These are phyloP conservation scores for Aegilops bicornis DNA, from an alignment of 176 grass and related monocot genomes.

Conservation along the genomic window DNA sequence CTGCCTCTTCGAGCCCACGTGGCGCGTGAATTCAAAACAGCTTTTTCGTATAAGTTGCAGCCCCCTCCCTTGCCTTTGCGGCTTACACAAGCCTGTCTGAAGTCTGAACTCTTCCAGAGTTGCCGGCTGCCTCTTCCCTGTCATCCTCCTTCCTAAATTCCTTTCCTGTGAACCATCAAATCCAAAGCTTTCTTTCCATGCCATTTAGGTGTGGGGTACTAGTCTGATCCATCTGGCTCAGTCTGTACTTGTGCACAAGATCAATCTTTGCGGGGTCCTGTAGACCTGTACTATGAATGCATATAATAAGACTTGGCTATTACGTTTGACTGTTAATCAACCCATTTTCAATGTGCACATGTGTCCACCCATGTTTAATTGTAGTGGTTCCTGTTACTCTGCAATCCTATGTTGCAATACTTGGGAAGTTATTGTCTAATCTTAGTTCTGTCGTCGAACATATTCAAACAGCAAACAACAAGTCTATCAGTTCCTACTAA, in stretches of 20 bases:
- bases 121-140: not conserved
- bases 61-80: not conserved
- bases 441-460: not conserved
- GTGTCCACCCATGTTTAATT: slow-evolving; percentile 3
- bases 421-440: not conserved
- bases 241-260: not conserved
- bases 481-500: not conserved
- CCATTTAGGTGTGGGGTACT: not conserved
- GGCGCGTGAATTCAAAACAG: not conserved
- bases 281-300: not conserved
- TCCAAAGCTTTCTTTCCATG: not conserved
- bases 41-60: not conserved
- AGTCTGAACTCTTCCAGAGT: not conserved
- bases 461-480: not conserved
- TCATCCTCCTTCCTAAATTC: not conserved
- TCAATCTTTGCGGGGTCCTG: not conserved
- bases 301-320: not conserved
- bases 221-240: not conserved
- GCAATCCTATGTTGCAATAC: not conserved
- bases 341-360: not conserved
- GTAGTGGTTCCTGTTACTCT: not conserved
- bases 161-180: not conserved
- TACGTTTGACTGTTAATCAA: not conserved
- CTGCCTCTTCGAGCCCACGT: not conserved
- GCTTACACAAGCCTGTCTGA: not conserved